Conservation (phyloP, 1,284 basidiomycete species). For the Ceratobasidium sp. region DNA sequence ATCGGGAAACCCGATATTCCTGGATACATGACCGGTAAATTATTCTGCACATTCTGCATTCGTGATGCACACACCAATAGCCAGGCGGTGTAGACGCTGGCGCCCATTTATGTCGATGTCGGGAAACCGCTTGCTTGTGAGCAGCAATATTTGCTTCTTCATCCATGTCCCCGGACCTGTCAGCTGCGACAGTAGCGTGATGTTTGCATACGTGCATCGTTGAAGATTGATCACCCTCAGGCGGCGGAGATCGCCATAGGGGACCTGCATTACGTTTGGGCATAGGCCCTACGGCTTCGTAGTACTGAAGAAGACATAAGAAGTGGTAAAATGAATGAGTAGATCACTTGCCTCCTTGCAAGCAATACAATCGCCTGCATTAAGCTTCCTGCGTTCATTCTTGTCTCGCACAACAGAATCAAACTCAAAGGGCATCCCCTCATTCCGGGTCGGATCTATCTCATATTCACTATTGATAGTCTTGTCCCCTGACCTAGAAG, state of each 20-base stretch:
- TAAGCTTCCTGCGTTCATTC: constrained; percentile 68
- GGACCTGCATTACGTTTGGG: constrained; percentile 69
- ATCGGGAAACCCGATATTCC: constrained; percentile 83
- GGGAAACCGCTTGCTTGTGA: constrained; percentile 78
- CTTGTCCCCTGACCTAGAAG: constrained; percentile 48
- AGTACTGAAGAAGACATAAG: constrained; percentile 64
- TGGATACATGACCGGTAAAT: constrained; percentile 40
- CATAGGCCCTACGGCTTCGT: constrained; percentile 73
- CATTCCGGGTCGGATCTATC: constrained; percentile 71
- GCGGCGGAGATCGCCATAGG: constrained; percentile 63
- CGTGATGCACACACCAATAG: constrained; percentile 62
- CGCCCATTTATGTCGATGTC: constrained; percentile 78
- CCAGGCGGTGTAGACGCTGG: constrained; percentile 79
- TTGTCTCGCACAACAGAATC: constrained; percentile 79
- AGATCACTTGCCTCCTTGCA: constrained; percentile 73
- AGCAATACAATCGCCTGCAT: constrained; percentile 83
- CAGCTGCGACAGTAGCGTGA: constrained; percentile 11
- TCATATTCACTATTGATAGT: constrained; percentile 70
- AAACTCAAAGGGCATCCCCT: constrained; percentile 70
- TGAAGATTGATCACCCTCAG: constrained; percentile 22
- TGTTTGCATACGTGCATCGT: constrained; percentile 36
- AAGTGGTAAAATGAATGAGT: neutral
- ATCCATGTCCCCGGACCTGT: constrained; percentile 34
- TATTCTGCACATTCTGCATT: neutral
- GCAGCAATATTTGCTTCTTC: constrained; percentile 52